Evolutionary conservation across 495 filamentous ascomycete genomes (phyloP), one percentile per base, ranked within the genome.

Genomic region (Daldinia caldariorum): DNA sequence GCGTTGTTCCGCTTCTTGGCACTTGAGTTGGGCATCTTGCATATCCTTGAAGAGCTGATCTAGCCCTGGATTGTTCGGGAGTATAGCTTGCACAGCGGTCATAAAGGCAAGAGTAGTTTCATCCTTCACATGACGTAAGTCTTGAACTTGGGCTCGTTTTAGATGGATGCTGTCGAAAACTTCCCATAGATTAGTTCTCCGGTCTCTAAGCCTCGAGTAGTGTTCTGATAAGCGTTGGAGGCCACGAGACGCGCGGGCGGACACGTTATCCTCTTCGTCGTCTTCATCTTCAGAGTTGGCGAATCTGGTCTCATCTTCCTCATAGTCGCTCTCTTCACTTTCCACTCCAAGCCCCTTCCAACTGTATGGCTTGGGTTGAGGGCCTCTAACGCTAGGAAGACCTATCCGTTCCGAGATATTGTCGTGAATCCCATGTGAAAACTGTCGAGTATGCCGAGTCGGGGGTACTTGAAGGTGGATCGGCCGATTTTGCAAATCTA

Each of bases 81-180:
- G 62, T 35, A 75, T 59, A 26, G 58, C 63, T 41, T 67, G 72
- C 31, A 72, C 73, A 26, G 65, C 70, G 51, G 61, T 68, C 75
- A 77, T 73, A 32, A 77, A 77, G 41, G 66, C 66, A n/a, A 56
- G 67, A 49, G 56, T 68, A 31, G 65, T 73, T 60, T 73, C 67
- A 59, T 73, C 65, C 45, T 75, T 75, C 4, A 58, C 62, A 29
- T 72, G 70, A 34, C 70, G 72, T 38, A 73, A 55, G 41, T 61
- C 61, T 37, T 61, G 70, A 56, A 75, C 56, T 6, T 70, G 70
- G 16, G 51, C 61, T 47, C 69, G 66, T 49, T 72, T 74, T 1
- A 61, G 50, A 55, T 60, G 70, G 13, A 70, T 62, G 14, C 43
- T 58, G 22, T 69, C 66, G 39, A 77, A 71, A 43, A 63, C 61